A percentile compares a stretch with the other conserved stretches of the same genome.
These are phyloP conservation scores for Cercospora janseana DNA, from an alignment of 2,329 filamentous ascomycete species.

Conservation along the genomic window DNA sequence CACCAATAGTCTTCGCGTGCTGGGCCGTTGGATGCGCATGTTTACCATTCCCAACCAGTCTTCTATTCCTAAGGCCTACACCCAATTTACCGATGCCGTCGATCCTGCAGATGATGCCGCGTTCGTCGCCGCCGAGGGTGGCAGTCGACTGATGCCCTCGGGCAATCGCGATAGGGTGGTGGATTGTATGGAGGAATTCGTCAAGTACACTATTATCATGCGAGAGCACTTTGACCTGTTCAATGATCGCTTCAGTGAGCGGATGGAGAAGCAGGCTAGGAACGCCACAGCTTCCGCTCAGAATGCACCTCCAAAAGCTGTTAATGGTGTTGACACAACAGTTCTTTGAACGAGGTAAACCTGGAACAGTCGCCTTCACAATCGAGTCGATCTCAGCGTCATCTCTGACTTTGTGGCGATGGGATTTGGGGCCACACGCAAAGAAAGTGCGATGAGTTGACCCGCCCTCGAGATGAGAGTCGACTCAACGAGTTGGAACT, in stretches of 20 bases:
- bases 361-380: too few species aligned
- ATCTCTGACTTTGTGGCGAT: too few species aligned
- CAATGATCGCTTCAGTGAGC: slow-evolving; percentile 62
- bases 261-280: neutral
- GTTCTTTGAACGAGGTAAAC: neutral
- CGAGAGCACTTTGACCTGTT: slow-evolving; percentile 60
- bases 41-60: slow-evolving; percentile 62
- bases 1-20: slow-evolving; percentile 62
- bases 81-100: slow-evolving; percentile 55
- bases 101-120: slow-evolving; percentile 31
- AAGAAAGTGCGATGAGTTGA: too few species aligned
- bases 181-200: slow-evolving; percentile 64
- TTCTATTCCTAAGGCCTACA: slow-evolving; percentile 63
- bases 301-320: neutral
- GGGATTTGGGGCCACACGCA: too few species aligned
- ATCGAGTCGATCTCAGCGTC: too few species aligned
- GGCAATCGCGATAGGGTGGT: slow-evolving; percentile 33
- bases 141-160: slow-evolving; percentile 28
- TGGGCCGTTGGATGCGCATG: slow-evolving; percentile 58
- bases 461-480: too few species aligned
- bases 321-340: neutral
- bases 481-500: too few species aligned
- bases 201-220: slow-evolving; percentile 67
- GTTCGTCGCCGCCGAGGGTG: slow-evolving; percentile 30
- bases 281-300: neutral